phyloP scores from a whole-genome alignment of 306 rosid genomes.

The Quercus dentata region DNA sequence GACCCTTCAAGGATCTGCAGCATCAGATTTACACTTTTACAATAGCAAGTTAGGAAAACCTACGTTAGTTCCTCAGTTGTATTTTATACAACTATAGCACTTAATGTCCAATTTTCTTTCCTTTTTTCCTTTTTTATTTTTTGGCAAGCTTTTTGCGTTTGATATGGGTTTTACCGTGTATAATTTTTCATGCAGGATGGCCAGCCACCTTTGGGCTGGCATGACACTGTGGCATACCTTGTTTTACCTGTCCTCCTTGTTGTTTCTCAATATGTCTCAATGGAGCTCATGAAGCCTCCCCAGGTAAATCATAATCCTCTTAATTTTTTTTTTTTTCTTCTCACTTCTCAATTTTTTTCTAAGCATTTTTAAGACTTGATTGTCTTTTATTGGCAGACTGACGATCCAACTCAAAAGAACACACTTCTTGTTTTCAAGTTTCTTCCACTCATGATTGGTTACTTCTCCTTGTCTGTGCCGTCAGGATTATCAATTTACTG shows the following conservation, averaged over 20 bases:
- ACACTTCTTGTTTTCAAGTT: constrained; percentile 89
- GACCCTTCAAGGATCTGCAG: background rate
- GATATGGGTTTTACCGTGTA: constrained; percentile 2
- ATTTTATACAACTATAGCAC: constrained; percentile 5
- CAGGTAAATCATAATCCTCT: constrained; percentile 51
- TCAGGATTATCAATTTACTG: constrained; percentile 98
- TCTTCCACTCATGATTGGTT: constrained; percentile 99
- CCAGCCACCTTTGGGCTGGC: constrained; percentile 98
- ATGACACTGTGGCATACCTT: constrained; percentile 86
- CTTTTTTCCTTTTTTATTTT: no score
- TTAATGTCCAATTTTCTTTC: background rate
- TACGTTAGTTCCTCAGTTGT: constrained; percentile 6
- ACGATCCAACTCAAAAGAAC: constrained; percentile 90
- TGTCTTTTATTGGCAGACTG: constrained; percentile 65
- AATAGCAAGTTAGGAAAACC: background rate
- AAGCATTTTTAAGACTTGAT: constrained; percentile 21
- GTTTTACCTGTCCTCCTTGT: constrained; percentile 92
- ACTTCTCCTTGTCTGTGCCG: constrained; percentile 96
- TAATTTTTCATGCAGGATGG: constrained; percentile 70
- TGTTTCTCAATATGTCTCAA: constrained; percentile 77
- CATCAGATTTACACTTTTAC: background rate
- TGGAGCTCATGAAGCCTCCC: constrained; percentile 99
- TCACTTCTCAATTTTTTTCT: constrained; percentile 16
- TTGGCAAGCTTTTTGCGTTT: constrained; percentile 11
- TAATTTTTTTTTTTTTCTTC: background rate